Percentiles rank a stretch among this genome's conserved stretches.
phyloP scores from a whole-genome alignment of 805 yeast species.

The Candida arabinofermentans region DNA sequence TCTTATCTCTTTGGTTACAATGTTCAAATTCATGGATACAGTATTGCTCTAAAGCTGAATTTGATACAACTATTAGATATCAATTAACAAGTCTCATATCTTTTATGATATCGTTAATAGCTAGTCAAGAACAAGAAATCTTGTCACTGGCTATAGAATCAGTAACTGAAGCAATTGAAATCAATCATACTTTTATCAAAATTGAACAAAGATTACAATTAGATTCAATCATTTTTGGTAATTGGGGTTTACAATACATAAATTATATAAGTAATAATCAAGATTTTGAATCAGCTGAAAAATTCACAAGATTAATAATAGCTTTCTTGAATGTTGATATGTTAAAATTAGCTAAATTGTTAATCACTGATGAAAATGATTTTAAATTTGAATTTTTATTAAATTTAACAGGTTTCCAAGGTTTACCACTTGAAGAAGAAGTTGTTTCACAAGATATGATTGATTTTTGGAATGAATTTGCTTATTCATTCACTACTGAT shows the following conservation, averaged over 20 bases:
- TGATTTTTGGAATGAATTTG: slow-evolving; percentile 66
- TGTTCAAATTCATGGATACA: slow-evolving; percentile 34
- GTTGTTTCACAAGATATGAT: slow-evolving; percentile 49
- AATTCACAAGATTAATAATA: slow-evolving; percentile 43
- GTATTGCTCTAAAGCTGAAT: slow-evolving; percentile 36
- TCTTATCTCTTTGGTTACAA: slow-evolving; percentile 24
- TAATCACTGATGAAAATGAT: slow-evolving; percentile 34
- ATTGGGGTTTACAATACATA: slow-evolving; percentile 43
- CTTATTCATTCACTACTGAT: slow-evolving; percentile 53
- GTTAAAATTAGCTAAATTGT: slow-evolving; percentile 36
- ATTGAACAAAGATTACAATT: slow-evolving; percentile 28
- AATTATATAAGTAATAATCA: slow-evolving; percentile 26
- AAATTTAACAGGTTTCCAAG: slow-evolving; percentile 52
- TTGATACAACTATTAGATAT: slow-evolving; percentile 27
- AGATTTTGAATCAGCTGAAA: slow-evolving; percentile 36
- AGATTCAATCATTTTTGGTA: slow-evolving; percentile 36
- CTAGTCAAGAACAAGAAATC: slow-evolving; percentile 7
- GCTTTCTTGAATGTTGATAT: slow-evolving; percentile 46
- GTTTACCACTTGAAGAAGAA: slow-evolving; percentile 59
- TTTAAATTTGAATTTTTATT: slow-evolving; percentile 46
- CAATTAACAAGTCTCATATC: slow-evolving; percentile 20
- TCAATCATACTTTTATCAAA: slow-evolving; percentile 39
- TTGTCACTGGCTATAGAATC: slow-evolving; percentile 30
- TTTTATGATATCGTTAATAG: slow-evolving; percentile 15
- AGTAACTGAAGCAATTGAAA: slow-evolving; percentile 25